phyloP scores from a whole-genome alignment of 116 monocot genomes.

The Thalassia testudinum region DNA sequence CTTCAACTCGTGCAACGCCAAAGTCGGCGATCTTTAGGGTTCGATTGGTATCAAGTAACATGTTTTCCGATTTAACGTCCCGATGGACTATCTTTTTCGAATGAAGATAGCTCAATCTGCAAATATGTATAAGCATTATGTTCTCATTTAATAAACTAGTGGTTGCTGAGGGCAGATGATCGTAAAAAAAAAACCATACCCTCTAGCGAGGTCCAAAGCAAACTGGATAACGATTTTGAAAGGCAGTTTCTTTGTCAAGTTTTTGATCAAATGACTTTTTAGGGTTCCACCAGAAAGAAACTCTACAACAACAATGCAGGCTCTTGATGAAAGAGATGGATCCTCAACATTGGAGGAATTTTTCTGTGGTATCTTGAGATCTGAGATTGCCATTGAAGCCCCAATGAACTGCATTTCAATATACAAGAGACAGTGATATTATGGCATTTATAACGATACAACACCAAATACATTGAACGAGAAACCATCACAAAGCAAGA shows the following conservation, averaged over 20 bases:
- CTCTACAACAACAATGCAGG: conserved; percentile 62
- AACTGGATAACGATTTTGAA: conserved; percentile 62
- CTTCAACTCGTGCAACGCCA: conserved; percentile 92
- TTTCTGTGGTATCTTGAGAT: conserved; percentile 6
- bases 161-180: too few relatives aligned
- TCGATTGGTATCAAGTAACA: conserved; percentile 45
- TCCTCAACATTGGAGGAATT: background rate
- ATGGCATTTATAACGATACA: too few relatives aligned
- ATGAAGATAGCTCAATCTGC: conserved; percentile 79
- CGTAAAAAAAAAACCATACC: conserved; percentile 18
- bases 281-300: conserved; percentile 57
- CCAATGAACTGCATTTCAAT: conserved; percentile 10
- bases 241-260: conserved; percentile 40
- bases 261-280: conserved; percentile 56
- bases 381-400: conserved; percentile 11
- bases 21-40: conserved; percentile 89
- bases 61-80: conserved; percentile 85
- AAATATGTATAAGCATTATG: conserved; percentile 1
- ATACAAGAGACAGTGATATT: background rate
- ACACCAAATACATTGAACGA: background rate
- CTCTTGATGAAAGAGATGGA: conserved; percentile 16
- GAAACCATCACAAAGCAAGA: background rate
- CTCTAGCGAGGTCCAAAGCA: conserved; percentile 60
- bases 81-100: conserved; percentile 83
- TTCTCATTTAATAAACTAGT: background rate